phyloP scores from a whole-genome alignment of 805 yeast species.

The Cyberlindnera bimundalis region DNA sequence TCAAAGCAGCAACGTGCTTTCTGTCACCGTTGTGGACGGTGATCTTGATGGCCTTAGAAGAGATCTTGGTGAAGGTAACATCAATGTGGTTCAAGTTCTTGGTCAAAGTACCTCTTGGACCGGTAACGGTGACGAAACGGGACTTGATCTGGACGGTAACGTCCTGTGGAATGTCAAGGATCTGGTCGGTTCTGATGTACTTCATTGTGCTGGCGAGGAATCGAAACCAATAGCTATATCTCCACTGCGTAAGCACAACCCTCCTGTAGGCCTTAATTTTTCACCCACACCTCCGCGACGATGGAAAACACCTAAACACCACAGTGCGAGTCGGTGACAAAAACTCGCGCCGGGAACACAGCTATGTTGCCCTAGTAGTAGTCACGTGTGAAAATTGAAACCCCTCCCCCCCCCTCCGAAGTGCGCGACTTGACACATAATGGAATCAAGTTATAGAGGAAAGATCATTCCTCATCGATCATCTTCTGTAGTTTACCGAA shows the following conservation, averaged over 20 bases:
- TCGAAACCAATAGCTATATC: not conserved
- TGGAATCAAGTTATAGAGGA: not conserved
- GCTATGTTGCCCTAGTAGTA: constrained; percentile 2
- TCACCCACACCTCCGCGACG: constrained; percentile 9
- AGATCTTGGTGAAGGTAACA: constrained; percentile 83
- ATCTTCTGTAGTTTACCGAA: constrained; percentile 54
- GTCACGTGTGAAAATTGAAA: no score
- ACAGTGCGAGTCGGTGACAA: not conserved
- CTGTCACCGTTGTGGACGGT: constrained; percentile 98
- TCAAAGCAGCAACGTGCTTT: constrained; percentile 99
- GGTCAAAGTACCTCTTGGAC: constrained; percentile 94
- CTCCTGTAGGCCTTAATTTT: constrained; percentile 7
- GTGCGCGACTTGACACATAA: not conserved
- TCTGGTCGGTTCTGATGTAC: constrained; percentile 85
- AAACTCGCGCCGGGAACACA: not conserved
- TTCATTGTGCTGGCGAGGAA: constrained; percentile 46
- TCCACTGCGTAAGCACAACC: not conserved
- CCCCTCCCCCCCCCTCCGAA: not conserved
- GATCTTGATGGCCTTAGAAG: constrained; percentile 72
- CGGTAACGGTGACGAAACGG: constrained; percentile 84
- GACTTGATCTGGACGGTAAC: constrained; percentile 90
- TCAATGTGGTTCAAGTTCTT: constrained; percentile 93
- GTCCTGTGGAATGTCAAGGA: constrained; percentile 85
- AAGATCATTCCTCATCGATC: constrained; percentile 39
- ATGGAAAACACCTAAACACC: constrained; percentile 17